Conservation (phyloP, 1,284 basidiomycete species). For the Cerrena zonata region DNA sequence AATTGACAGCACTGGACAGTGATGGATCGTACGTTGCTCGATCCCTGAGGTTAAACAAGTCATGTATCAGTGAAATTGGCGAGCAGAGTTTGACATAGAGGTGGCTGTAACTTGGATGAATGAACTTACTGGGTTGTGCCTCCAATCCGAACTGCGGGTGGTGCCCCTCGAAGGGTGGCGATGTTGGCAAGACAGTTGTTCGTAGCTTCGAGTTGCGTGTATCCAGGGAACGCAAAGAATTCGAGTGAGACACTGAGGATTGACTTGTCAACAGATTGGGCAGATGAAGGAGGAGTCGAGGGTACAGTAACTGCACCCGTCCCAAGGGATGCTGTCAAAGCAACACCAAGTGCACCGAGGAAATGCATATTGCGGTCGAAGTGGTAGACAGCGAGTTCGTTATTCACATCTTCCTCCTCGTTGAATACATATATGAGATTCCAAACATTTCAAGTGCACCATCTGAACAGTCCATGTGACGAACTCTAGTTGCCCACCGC, state of each 20-base stretch:
- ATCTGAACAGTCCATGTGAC: too few relatives aligned
- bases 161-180: conserved; percentile 29
- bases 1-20: conserved; percentile 32
- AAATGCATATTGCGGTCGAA: too few relatives aligned
- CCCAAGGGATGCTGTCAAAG: too few relatives aligned
- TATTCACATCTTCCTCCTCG: too few relatives aligned
- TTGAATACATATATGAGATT: too few relatives aligned
- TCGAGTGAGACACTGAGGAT: conserved; percentile 36
- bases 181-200: conserved; percentile 34
- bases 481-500: too few relatives aligned
- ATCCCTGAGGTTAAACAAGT: conserved; percentile 24
- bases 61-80: neutral
- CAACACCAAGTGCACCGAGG: too few relatives aligned
- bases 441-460: too few relatives aligned
- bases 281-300: conserved; percentile 24
- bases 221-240: conserved; percentile 40
- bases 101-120: neutral
- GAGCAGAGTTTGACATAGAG: neutral
- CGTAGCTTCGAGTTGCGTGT: conserved; percentile 32
- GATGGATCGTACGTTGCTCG: conserved; percentile 35
- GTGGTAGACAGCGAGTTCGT: too few relatives aligned
- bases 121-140: conserved; percentile 38
- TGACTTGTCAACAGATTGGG: conserved; percentile 29
- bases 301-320: conserved; percentile 27
- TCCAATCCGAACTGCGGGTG: conserved; percentile 37